Evolutionary conservation across 2,329 filamentous ascomycete species (phyloP).

Genomic region (Aspergillus aculeatinus): DNA sequence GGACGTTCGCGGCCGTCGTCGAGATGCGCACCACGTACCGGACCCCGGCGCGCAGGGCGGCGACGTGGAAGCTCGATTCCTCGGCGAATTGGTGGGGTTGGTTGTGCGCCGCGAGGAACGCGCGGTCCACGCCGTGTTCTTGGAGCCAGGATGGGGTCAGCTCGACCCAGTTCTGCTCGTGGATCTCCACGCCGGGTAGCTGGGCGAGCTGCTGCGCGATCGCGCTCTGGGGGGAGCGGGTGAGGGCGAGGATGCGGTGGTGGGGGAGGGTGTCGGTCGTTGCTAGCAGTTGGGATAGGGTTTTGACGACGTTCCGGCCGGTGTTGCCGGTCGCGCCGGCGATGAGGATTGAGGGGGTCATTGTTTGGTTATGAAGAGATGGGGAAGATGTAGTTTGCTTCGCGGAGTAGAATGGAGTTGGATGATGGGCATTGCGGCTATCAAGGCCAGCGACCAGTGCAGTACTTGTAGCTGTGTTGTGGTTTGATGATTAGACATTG

Average conservation of each 20-base stretch:
- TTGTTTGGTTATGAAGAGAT: slow-evolving; percentile 9
- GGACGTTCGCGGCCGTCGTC: slow-evolving; percentile 39
- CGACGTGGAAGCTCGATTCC: slow-evolving; percentile 40
- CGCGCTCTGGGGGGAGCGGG: slow-evolving; percentile 27
- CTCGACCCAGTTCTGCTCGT: slow-evolving; percentile 39
- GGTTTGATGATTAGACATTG: too few relatives aligned
- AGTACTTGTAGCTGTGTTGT: too few relatives aligned
- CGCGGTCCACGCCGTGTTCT: slow-evolving; percentile 34
- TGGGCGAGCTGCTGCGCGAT: slow-evolving; percentile 28
- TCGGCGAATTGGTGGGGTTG: slow-evolving; percentile 42
- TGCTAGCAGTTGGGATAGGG: slow-evolving; percentile 25
- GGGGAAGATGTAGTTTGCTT: not conserved
- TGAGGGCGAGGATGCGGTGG: slow-evolving; percentile 34
- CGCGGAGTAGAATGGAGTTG: too few relatives aligned
- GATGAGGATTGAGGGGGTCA: slow-evolving; percentile 39
- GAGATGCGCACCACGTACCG: slow-evolving; percentile 47
- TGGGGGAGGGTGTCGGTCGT: slow-evolving; percentile 13
- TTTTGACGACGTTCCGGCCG: slow-evolving; percentile 29
- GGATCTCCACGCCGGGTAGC: slow-evolving; percentile 36
- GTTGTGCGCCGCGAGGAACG: slow-evolving; percentile 44
- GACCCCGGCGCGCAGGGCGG: slow-evolving; percentile 38
- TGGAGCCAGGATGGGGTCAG: slow-evolving; percentile 45
- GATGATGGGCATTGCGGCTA: too few relatives aligned
- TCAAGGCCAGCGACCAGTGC: too few relatives aligned
- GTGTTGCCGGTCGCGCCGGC: slow-evolving; percentile 44